Conservation (phyloP, 2,329 filamentous ascomycete species). For the Trichoderma sp. region DNA sequence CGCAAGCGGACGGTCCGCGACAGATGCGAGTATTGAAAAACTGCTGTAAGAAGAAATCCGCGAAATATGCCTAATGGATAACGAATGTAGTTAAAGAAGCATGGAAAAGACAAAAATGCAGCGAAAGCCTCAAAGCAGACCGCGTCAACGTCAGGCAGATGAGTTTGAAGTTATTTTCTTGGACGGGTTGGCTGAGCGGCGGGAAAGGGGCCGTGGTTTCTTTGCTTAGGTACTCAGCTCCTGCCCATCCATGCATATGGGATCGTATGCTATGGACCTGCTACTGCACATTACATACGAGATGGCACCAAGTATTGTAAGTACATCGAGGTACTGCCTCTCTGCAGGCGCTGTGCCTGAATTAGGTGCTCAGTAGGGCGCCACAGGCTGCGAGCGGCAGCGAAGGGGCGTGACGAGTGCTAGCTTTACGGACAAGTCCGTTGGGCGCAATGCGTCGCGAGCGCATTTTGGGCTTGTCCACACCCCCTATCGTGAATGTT, state of each 20-base stretch:
- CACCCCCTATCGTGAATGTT: neutral
- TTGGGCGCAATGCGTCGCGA: neutral
- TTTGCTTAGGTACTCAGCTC: neutral
- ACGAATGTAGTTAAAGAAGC: neutral
- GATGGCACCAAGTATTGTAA: neutral
- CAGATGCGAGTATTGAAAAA: neutral
- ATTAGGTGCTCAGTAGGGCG: neutral
- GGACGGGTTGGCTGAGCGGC: neutral
- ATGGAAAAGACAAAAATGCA: neutral
- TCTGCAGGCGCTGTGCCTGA: neutral
- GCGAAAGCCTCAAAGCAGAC: neutral
- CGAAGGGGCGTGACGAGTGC: neutral
- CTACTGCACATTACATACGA: neutral
- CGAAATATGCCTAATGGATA: neutral
- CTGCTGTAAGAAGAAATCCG: neutral
- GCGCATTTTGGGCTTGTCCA: neutral
- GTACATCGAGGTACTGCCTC: neutral
- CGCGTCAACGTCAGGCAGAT: neutral
- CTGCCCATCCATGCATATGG: neutral
- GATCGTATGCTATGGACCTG: neutral
- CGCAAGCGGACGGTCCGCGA: neutral
- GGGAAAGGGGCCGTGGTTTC: slow-evolving; percentile 19
- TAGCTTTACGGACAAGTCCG: slow-evolving; percentile 15
- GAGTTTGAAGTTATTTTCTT: slow-evolving; percentile 7
- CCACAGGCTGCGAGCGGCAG: neutral